Percentiles rank a stretch among this genome's conserved stretches.
phyloP scores from a whole-genome alignment of 768 basidiomycete genomes.

The Russula abietina region DNA sequence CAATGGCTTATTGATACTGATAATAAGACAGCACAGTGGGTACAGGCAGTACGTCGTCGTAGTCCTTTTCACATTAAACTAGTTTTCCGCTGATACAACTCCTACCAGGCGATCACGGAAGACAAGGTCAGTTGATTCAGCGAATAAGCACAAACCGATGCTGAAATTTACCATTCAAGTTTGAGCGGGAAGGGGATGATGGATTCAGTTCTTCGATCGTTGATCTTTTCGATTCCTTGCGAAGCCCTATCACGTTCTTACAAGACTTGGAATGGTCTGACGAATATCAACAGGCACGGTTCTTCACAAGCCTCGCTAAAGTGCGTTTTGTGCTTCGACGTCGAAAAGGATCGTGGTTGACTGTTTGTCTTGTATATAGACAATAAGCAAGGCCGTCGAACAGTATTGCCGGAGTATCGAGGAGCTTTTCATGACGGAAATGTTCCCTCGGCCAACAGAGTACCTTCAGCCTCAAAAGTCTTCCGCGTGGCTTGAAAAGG shows the following conservation, averaged over 20 bases:
- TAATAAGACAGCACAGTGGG: conserved; percentile 89
- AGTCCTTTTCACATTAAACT: background rate
- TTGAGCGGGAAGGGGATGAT: conserved; percentile 69
- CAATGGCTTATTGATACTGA: conserved; percentile 89
- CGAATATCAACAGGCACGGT: conserved; percentile 79
- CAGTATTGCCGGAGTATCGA: conserved; percentile 88
- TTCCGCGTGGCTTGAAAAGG: conserved; percentile 84
- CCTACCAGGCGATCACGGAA: conserved; percentile 62
- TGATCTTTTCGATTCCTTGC: conserved; percentile 90
- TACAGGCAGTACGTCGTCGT: conserved; percentile 63
- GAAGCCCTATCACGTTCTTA: conserved; percentile 84
- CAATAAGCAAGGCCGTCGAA: conserved; percentile 84
- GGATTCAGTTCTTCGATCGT: conserved; percentile 96
- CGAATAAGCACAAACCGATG: background rate
- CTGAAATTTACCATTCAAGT: conserved; percentile 37
- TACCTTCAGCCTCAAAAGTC: conserved; percentile 80
- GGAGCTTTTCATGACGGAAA: conserved; percentile 86
- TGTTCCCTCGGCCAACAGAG: conserved; percentile 81
- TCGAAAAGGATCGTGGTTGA: background rate
- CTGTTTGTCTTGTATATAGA: conserved; percentile 42
- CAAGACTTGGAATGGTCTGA: conserved; percentile 91
- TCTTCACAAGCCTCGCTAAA: conserved; percentile 85
- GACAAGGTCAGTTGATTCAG: conserved; percentile 53
- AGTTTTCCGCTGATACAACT: background rate
- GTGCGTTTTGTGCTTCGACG: conserved; percentile 37